Base-by-base conservation (phyloP, 805 yeast genomes). In the Cyberlindnera suaveolens region DNA sequence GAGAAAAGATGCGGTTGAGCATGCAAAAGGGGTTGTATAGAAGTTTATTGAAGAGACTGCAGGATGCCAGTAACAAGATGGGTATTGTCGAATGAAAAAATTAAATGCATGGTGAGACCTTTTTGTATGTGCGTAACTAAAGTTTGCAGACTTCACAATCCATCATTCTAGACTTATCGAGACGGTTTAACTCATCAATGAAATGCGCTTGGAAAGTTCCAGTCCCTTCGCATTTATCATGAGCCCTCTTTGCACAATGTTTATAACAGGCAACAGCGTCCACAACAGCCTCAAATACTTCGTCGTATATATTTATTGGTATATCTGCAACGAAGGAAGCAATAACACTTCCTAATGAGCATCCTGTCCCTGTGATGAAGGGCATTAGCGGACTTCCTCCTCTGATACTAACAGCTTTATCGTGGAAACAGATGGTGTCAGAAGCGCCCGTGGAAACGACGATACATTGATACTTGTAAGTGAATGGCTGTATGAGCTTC, bases 301-400 rank as follows among this genome's bases (percentile, higher is more conserved):
- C 31, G 11, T n/a, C 9, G 11, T 13, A 15, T 8, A 4, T 38
- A 13, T 6, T 17, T 15, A 20, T 7, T 10, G 41, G 18, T 9
- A 34, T 31, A 8, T 35, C 74, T 3, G 80, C 80, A 3, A 78
- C 58, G 19, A 41, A 72, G 1, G 85, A 67, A 1, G 85, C 80
- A 42, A 87, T 77, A 0, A 77, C 72, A 38, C 89, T 79, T 1
- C 95, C 95, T 31, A 87, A 63, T 0, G 90, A 77, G 49, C 96
- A 87, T 0, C 96, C 96, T 3, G 89, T 69, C 0, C 95, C 96
- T 0, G 96, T 87, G 6, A 87, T 75, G 9, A 65, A 58, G 0
- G 82, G 81, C 83, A 87, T 80, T 16, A 79, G 50, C 18, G 63
- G 62, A 50, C 76, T 72, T 1, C 93, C 88, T 5, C 90, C 91